phyloP scores from a whole-genome alignment of 2,329 filamentous ascomycete genomes.

The Sclerotinia nivalis region DNA sequence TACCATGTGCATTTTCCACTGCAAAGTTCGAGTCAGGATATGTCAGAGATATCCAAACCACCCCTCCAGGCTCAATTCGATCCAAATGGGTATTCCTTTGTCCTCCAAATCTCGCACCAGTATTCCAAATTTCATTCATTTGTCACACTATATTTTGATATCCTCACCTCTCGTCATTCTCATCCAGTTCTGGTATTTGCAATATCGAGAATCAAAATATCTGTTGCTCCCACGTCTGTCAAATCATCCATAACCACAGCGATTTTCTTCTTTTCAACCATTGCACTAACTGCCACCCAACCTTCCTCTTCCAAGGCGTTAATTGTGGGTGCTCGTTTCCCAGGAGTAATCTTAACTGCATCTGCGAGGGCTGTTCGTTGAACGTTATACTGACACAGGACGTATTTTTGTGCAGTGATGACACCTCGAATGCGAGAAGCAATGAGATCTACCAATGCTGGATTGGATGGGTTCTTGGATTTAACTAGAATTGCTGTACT shows the following conservation, averaged over 20 bases:
- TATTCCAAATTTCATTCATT: neutral
- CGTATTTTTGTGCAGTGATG: constrained; percentile 90
- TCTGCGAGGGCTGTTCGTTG: constrained; percentile 65
- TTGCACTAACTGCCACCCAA: constrained; percentile 36
- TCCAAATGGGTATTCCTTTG: constrained; percentile 13
- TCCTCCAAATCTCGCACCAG: neutral
- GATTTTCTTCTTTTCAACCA: constrained; percentile 42
- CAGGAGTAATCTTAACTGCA: constrained; percentile 80
- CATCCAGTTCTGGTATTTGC: constrained; percentile 39
- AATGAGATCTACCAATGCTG: constrained; percentile 79
- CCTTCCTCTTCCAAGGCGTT: constrained; percentile 63
- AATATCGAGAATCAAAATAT: constrained; percentile 43
- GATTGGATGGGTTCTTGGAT: constrained; percentile 79
- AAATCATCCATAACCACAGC: constrained; percentile 43
- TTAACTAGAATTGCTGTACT: constrained; percentile 90
- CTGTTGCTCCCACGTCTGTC: constrained; percentile 39
- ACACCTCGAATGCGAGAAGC: constrained; percentile 86
- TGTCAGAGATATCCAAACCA: constrained; percentile 9
- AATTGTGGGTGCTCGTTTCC: constrained; percentile 89
- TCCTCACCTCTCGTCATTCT: constrained; percentile 12
- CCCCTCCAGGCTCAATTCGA: neutral
- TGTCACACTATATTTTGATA: neutral
- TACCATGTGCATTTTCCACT: neutral
- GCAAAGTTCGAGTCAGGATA: neutral
- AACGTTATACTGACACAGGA: constrained; percentile 96